Evolutionary conservation across 169 alveolate genomes (phyloP), one percentile per base, ranked within the genome.

Genomic region (Plasmodium falciparum): DNA sequence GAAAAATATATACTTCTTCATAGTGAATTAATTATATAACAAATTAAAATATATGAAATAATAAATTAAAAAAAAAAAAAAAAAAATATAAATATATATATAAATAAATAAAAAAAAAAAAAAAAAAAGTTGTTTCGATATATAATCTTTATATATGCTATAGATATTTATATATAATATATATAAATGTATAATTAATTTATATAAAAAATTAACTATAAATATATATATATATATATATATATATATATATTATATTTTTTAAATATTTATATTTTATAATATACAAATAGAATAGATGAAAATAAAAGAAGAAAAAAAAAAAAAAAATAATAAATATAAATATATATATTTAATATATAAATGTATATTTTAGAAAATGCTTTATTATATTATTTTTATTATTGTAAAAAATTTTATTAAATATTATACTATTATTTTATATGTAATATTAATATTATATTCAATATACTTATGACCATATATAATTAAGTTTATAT

Each of bases 1-100:
- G 17, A 43, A 12, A 11, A 73, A 29, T 80, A 80, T 67, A 29
- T 12, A 50, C 89, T 50, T 76, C 89, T 65, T 76, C 47, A 69
- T 76, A 33, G 6, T 33, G 45, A 33, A 13, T 15, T 15, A 17
- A 62, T 62, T 17, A 29, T 58, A 5, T 70, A 39, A 45, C 15
- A 6, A 29, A 45, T 45, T 33, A 56, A 70, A 69, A 70, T 5
- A 15, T 56, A 22, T 15, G 22, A 56, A 11, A 56, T 0, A 56
- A 56, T 15, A n/a, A n/a, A 13, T 56, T 56, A 56, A 20, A 20
- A 20, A 20, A 20, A 20, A 20, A 20, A 20, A 20, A 56, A 56
- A 56, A 45, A 29, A 5, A 45, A 12, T 24, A 20, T 15, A 39
- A 17, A 43, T 72, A 43, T n/a, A n/a, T 24, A 22, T 71, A 17